These are phyloP conservation scores for Fusarium sterilihyphosum DNA, from an alignment of 2,329 filamentous ascomycete genomes.

Conservation along the genomic window DNA sequence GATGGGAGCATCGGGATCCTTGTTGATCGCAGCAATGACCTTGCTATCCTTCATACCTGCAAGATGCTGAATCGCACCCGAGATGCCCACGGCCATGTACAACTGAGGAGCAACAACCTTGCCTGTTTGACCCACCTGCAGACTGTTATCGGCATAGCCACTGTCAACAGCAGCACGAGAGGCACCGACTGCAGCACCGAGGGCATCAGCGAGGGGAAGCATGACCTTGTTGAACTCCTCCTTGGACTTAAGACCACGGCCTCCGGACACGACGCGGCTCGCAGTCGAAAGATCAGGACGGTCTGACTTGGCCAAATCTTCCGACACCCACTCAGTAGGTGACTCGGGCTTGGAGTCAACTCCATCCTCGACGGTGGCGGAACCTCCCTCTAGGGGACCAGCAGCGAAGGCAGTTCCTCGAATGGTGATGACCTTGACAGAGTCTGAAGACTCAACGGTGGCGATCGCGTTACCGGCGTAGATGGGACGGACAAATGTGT, in stretches of 20 bases:
- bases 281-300: conserved; percentile 94
- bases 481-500: conserved; percentile 95
- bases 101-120: conserved; percentile 98
- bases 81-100: conserved; percentile 95
- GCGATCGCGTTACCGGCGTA: conserved; percentile 98
- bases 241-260: conserved; percentile 95
- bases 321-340: conserved; percentile 88
- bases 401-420: conserved; percentile 91
- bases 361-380: conserved; percentile 81
- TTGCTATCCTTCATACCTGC: conserved; percentile 99
- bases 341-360: conserved; percentile 81
- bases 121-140: conserved; percentile 97
- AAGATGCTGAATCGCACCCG: conserved; percentile 96
- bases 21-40: conserved; percentile 99
- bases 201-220: conserved; percentile 87
- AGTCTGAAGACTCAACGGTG: conserved; percentile 90
- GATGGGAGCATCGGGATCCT: conserved; percentile 95
- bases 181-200: conserved; percentile 95
- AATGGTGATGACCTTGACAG: conserved; percentile 89
- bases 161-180: conserved; percentile 96
- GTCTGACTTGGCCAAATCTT: conserved; percentile 92
- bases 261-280: conserved; percentile 88
- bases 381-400: conserved; percentile 75
- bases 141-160: conserved; percentile 96
- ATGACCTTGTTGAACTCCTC: conserved; percentile 96